Evolutionary conservation across 352 stramenopile genomes (phyloP), one percentile per base, ranked within the genome.

Genomic region (Saprolegnia parasitica): DNA sequence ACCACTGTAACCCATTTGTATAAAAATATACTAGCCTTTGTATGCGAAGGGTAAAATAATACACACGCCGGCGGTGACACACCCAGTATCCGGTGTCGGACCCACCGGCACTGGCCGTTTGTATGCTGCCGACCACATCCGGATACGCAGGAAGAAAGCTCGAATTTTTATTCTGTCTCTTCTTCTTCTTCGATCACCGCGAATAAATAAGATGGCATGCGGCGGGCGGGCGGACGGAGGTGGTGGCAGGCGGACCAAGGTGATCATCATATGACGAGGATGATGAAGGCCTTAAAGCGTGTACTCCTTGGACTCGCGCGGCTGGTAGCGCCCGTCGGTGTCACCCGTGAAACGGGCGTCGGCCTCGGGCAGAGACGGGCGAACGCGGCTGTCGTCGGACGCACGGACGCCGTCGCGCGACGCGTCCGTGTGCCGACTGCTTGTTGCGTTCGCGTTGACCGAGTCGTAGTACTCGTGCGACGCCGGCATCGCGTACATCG

Each of bases 221-320:
- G 3, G 42, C 11, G 4, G 13, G 13, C 18, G 10, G 13, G 8
- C 42, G 42, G 42, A 49, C 42, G 42, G 42, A 49, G 3, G 3
- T 8, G 3, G 8, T n/a, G 11, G 18, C 11, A 4, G 11, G 18
- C 11, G 42, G 18, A 49, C 42, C 13, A 8, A 49, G 13, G 42
- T 15, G 42, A 15, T 15, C 42, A 11, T 15, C 42, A 15, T 15
- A 49, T 46, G 39, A 16, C 39, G 15, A 16, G 42, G 3, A 49
- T n/a, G 42, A 49, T 3, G 42, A n/a, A 4, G 11, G 13, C 3
- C 11, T 60, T 60, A 60, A 2, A 60, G 35, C 11, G 52, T 60
- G 52, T 60, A 60, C 35, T 60, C 52, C 35, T 60, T 60, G 52
- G 52, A 60, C 35, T 60, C 52, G 52, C 52, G 52, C 11, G 52